Percentiles rank a stretch among this genome's conserved stretches.
Evolutionary conservation across 352 stramenopile genomes (phyloP).

Genomic region (Phytopythium ostracodes): DNA sequence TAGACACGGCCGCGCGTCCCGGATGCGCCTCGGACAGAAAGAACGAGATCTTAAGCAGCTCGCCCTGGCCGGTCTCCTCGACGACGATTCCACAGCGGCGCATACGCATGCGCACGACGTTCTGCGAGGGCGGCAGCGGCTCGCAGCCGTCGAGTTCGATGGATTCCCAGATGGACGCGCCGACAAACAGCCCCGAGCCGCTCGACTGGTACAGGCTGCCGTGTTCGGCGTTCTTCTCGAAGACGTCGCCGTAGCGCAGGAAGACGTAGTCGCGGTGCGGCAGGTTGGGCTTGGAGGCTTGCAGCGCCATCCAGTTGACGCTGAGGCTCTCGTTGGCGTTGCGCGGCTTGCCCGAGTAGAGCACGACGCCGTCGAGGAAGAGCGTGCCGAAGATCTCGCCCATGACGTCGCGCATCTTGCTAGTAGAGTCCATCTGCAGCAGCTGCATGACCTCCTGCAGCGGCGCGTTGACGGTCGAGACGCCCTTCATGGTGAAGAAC

Average conservation of each 20-base stretch:
- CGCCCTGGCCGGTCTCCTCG: constrained; percentile 61
- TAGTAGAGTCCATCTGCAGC: constrained; percentile 66
- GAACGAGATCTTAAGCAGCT: constrained; percentile 60
- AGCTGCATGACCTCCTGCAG: constrained; percentile 82
- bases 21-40: constrained; percentile 75
- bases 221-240: constrained; percentile 68
- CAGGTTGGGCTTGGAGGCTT: constrained; percentile 77
- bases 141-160: constrained; percentile 79
- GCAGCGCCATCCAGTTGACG: constrained; percentile 80
- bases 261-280: constrained; percentile 88
- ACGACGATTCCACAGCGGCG: constrained; percentile 79
- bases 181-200: constrained; percentile 65
- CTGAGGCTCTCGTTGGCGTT: constrained; percentile 65
- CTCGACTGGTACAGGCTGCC: constrained; percentile 46
- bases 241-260: constrained; percentile 72
- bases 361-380: constrained; percentile 74
- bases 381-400: constrained; percentile 79
- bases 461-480: constrained; percentile 60
- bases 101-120: constrained; percentile 75
- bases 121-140: constrained; percentile 64
- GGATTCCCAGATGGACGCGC: constrained; percentile 80
- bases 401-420: constrained; percentile 69
- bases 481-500: constrained; percentile 85
- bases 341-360: constrained; percentile 52
- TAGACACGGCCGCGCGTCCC: constrained; percentile 60